Percentiles rank a stretch among this genome's conserved stretches.
Evolutionary conservation across 1,284 basidiomycete species (phyloP).

Genomic region (Baeospora myosura): DNA sequence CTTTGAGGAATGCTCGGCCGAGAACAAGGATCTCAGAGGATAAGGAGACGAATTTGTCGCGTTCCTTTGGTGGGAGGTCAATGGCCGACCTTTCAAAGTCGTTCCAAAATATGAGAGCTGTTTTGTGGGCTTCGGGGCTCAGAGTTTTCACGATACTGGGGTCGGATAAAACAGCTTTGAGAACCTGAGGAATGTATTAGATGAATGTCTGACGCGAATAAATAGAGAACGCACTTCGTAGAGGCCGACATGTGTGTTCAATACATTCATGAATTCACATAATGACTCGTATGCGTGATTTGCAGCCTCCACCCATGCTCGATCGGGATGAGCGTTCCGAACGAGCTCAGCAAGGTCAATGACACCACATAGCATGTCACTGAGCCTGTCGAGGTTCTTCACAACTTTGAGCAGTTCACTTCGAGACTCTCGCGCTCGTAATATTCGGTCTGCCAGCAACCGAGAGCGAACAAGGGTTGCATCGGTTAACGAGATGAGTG

Average conservation of each 20-base stretch:
- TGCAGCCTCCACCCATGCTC: constrained; percentile 75
- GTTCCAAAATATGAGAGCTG: constrained; percentile 88
- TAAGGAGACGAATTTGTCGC: constrained; percentile 80
- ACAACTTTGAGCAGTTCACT: constrained; percentile 77
- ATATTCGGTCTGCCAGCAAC: constrained; percentile 67
- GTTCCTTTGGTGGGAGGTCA: constrained; percentile 71
- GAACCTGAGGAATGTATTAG: constrained; percentile 35
- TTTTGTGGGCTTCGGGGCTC: constrained; percentile 65
- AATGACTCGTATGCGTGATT: constrained; percentile 87
- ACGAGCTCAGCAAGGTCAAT: constrained; percentile 95
- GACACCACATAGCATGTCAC: constrained; percentile 91
- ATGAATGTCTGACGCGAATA: constrained; percentile 11
- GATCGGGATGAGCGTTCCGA: constrained; percentile 88
- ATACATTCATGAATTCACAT: constrained; percentile 95
- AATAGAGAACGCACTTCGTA: constrained; percentile 63
- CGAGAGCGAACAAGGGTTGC: constrained; percentile 69
- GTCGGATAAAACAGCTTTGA: constrained; percentile 59
- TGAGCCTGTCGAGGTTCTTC: constrained; percentile 91
- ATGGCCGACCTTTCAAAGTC: constrained; percentile 99
- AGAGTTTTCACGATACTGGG: constrained; percentile 53
- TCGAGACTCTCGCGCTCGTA: constrained; percentile 56
- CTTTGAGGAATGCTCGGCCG: constrained; percentile 79
- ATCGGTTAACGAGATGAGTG: constrained; percentile 58
- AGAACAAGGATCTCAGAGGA: constrained; percentile 91
- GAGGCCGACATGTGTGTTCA: constrained; percentile 92